Conservation (phyloP, 768 basidiomycete genomes). For the Lactifluus echinatus region DNA sequence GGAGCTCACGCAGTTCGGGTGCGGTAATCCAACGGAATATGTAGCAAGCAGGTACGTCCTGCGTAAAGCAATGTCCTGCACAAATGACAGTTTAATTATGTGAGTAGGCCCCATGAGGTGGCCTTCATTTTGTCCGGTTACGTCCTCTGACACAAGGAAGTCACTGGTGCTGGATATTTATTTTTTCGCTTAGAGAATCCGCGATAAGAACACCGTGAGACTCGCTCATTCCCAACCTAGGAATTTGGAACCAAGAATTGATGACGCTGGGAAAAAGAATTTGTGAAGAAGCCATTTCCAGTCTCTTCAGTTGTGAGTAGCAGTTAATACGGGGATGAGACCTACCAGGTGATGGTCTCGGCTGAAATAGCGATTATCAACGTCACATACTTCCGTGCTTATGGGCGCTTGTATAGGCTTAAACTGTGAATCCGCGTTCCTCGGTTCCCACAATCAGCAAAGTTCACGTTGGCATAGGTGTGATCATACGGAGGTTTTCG, state of each 20-base stretch:
- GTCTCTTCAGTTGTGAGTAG: not conserved
- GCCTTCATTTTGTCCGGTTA: constrained; percentile 6
- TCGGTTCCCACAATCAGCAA: constrained; percentile 1
- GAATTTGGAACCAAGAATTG: not conserved
- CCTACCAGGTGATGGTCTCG: not conserved
- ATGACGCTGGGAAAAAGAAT: not conserved
- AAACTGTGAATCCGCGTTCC: not conserved
- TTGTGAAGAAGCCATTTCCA: not conserved
- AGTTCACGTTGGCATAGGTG: not conserved
- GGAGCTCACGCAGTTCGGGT: not conserved
- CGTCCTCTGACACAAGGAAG: constrained; percentile 14
- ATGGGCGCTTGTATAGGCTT: constrained; percentile 2
- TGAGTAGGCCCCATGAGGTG: constrained; percentile 1
- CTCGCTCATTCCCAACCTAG: not conserved
- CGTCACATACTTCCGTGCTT: not conserved
- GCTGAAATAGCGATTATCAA: constrained; percentile 1
- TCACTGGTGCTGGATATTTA: not conserved
- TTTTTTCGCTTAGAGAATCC: not conserved
- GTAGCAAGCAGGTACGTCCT: not conserved
- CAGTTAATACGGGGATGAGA: not conserved
- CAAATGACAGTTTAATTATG: not conserved
- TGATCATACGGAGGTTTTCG: not conserved
- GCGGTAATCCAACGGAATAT: not conserved
- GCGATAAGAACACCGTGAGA: not conserved
- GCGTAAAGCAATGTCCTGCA: not conserved